These are phyloP conservation scores for Ligustrum vulgare DNA, from an alignment of 257 asterid genomes.

Conservation along the genomic window DNA sequence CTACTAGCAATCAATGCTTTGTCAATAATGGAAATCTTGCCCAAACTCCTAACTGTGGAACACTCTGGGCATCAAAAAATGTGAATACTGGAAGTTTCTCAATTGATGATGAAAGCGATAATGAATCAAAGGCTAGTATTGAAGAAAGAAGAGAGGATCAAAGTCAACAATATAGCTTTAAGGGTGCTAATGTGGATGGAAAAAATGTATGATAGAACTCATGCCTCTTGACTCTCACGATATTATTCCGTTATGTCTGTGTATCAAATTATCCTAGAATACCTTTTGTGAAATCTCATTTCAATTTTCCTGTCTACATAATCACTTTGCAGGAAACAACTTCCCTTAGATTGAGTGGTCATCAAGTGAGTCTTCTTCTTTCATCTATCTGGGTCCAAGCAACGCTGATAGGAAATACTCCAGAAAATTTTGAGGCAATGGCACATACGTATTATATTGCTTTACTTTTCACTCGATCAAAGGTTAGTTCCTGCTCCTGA, in stretches of 20 bases:
- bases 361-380: constrained; percentile 52
- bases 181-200: constrained; percentile 25
- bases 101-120: constrained; percentile 25
- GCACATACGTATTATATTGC: constrained; percentile 48
- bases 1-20: constrained; percentile 29
- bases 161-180: constrained; percentile 31
- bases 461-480: constrained; percentile 45
- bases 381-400: constrained; percentile 57
- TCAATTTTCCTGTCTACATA: constrained; percentile 1
- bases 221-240: constrained; percentile 7
- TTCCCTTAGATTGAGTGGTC: constrained; percentile 49
- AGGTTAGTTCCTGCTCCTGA: constrained; percentile 27
- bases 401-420: constrained; percentile 37
- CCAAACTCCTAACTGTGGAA: constrained; percentile 26
- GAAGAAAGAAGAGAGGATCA: constrained; percentile 28
- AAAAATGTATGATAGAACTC: constrained; percentile 28
- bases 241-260: neutral
- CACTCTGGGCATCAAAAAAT: constrained; percentile 26
- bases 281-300: neutral
- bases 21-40: constrained; percentile 27
- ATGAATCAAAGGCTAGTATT: constrained; percentile 21
- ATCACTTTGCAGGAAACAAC: constrained; percentile 33
- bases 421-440: constrained; percentile 49
- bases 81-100: constrained; percentile 36
- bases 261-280: neutral